Evolutionary conservation across 495 filamentous ascomycete species (phyloP).

Genomic region (Pyronema domesticum): DNA sequence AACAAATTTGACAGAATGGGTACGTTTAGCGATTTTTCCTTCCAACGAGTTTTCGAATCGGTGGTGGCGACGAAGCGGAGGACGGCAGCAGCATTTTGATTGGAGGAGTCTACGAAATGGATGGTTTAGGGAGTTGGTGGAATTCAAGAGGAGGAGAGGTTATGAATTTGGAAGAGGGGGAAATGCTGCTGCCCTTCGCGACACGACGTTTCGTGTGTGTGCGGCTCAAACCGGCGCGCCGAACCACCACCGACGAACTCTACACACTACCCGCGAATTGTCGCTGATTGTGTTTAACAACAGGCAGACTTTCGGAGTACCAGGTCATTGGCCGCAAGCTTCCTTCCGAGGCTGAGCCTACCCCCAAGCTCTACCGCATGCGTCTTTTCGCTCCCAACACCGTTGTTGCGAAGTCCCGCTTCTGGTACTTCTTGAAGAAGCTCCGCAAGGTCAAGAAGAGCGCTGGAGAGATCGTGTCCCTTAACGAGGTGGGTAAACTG

Average conservation of each 20-base stretch:
- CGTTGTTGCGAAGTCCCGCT: slow-evolving; percentile 95
- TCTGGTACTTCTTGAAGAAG: slow-evolving; percentile 99
- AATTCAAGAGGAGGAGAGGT: slow-evolving; percentile 1
- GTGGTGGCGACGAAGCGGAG: slow-evolving; percentile 11
- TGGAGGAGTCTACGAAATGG: not conserved
- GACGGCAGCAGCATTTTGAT: slow-evolving; percentile 1
- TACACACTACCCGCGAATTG: not conserved
- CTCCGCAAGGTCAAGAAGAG: slow-evolving; percentile 99
- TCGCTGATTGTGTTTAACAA: slow-evolving; percentile 3
- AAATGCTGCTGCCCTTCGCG: slow-evolving; percentile 4
- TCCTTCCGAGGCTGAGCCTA: slow-evolving; percentile 86
- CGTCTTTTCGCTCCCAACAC: slow-evolving; percentile 96
- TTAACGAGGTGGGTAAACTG: slow-evolving; percentile 66
- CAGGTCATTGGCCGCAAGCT: slow-evolving; percentile 99
- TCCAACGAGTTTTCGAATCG: slow-evolving; percentile 25
- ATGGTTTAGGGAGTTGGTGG: not conserved
- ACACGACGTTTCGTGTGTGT: slow-evolving; percentile 1
- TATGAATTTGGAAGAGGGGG: not conserved
- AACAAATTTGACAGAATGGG: slow-evolving; percentile 31
- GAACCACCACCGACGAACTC: slow-evolving; percentile 1
- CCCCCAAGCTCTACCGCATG: slow-evolving; percentile 98
- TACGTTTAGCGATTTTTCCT: slow-evolving; percentile 30
- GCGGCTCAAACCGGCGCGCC: not conserved
- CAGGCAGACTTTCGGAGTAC: slow-evolving; percentile 95
- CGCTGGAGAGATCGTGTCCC: slow-evolving; percentile 92